Conservation (phyloP, 805 yeast species). For the Candida orba region DNA sequence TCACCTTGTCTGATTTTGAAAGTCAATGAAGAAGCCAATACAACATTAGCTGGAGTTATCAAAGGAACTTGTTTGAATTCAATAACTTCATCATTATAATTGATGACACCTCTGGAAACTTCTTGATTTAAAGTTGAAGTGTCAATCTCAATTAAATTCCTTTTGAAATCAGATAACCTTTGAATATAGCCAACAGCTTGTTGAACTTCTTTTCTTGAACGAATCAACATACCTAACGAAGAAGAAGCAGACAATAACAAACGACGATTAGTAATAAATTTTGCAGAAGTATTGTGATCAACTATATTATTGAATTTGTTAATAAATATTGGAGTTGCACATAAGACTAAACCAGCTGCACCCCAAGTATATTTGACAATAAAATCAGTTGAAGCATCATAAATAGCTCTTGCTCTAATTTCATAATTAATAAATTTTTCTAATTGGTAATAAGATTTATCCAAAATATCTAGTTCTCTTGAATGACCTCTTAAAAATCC, state of each 20-base stretch:
- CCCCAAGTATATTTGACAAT: slow-evolving; percentile 93
- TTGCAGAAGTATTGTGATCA: slow-evolving; percentile 56
- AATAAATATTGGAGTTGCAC: slow-evolving; percentile 83
- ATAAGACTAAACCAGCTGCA: slow-evolving; percentile 82
- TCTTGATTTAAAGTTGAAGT: slow-evolving; percentile 16
- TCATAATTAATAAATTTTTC: slow-evolving; percentile 73
- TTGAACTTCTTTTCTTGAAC: slow-evolving; percentile 75
- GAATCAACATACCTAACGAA: slow-evolving; percentile 80
- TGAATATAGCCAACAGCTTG: slow-evolving; percentile 78
- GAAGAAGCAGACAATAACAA: slow-evolving; percentile 78
- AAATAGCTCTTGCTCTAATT: slow-evolving; percentile 66
- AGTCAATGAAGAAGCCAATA: slow-evolving; percentile 55
- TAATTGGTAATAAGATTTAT: slow-evolving; percentile 72
- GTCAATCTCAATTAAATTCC: slow-evolving; percentile 47
- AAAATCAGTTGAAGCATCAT: slow-evolving; percentile 81
- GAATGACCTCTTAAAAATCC: slow-evolving; percentile 79
- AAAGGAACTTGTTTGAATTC: slow-evolving; percentile 73
- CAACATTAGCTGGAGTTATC: slow-evolving; percentile 77
- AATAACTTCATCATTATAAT: slow-evolving; percentile 50
- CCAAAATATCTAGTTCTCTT: slow-evolving; percentile 70
- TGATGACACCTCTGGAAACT: slow-evolving; percentile 23
- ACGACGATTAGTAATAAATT: slow-evolving; percentile 83
- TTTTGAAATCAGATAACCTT: slow-evolving; percentile 65
- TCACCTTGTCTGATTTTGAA: slow-evolving; percentile 77
- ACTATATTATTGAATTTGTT: slow-evolving; percentile 34